A percentile compares a stretch with the other conserved stretches of the same genome.
Conservation (phyloP, 768 basidiomycete species). For the Lyophyllum shimeji region DNA sequence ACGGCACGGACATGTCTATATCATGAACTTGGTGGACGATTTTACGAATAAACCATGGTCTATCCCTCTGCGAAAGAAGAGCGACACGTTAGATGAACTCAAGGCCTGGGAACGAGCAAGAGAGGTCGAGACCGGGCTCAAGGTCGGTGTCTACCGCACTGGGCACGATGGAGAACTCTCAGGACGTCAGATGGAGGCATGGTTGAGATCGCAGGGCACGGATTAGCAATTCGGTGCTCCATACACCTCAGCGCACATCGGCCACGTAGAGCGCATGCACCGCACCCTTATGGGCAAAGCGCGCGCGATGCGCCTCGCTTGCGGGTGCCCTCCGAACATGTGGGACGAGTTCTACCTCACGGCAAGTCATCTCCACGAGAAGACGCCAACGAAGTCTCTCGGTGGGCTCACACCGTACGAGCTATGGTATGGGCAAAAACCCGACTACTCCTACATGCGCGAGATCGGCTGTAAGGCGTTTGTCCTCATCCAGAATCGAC, state of each 20-base stretch:
- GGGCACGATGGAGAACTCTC: slow-evolving; percentile 26
- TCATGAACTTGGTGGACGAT: neutral
- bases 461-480: slow-evolving; percentile 34
- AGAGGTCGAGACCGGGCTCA: slow-evolving; percentile 19
- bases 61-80: slow-evolving; percentile 30
- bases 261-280: slow-evolving; percentile 31
- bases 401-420: slow-evolving; percentile 20
- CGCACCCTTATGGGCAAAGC: slow-evolving; percentile 26
- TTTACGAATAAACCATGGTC: neutral
- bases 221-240: slow-evolving; percentile 20
- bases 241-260: slow-evolving; percentile 33
- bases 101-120: slow-evolving; percentile 26
- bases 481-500: slow-evolving; percentile 31
- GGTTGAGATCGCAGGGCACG: slow-evolving; percentile 14
- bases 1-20: neutral
- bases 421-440: slow-evolving; percentile 19
- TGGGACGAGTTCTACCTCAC: slow-evolving; percentile 31
- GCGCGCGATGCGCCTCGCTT: slow-evolving; percentile 23
- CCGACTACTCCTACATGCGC: slow-evolving; percentile 27
- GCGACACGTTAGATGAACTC: slow-evolving; percentile 21
- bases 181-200: slow-evolving; percentile 8
- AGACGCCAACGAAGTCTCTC: slow-evolving; percentile 5
- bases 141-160: neutral
- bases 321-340: slow-evolving; percentile 19
- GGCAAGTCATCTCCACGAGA: slow-evolving; percentile 14